These are phyloP conservation scores for Xylaria multiplex DNA, from an alignment of 2,329 filamentous ascomycete species.

Conservation along the genomic window DNA sequence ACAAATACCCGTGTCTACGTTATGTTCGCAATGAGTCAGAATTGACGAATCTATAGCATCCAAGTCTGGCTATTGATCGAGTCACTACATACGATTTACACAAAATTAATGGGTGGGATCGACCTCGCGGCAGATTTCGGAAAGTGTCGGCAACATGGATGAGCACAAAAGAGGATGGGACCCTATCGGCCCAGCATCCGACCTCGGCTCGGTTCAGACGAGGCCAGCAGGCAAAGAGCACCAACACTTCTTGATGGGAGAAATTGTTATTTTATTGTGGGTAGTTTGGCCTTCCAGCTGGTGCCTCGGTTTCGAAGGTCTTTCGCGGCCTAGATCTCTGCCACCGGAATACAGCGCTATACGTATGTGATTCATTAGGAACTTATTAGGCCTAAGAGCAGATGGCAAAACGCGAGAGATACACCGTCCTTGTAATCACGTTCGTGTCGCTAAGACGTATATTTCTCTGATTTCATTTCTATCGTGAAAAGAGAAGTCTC, in stretches of 20 bases:
- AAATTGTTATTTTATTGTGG: not conserved
- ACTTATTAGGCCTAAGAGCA: too few relatives aligned
- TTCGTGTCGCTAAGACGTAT: too few relatives aligned
- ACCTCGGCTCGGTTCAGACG: conserved; percentile 33
- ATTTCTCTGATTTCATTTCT: too few relatives aligned
- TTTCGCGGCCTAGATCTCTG: not conserved
- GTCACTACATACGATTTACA: not conserved
- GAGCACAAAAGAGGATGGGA: not conserved
- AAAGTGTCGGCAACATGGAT: conserved; percentile 29
- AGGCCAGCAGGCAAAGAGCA: not conserved
- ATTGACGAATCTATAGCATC: not conserved
- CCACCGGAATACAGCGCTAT: too few relatives aligned
- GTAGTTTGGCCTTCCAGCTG: not conserved
- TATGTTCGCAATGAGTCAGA: not conserved
- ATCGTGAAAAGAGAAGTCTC: too few relatives aligned
- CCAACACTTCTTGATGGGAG: not conserved
- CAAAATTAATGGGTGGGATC: conserved; percentile 2
- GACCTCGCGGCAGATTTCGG: conserved; percentile 28
- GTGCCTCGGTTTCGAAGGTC: not conserved
- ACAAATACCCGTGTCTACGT: conserved; percentile 6
- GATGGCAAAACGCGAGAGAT: too few relatives aligned
- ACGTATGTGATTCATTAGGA: too few relatives aligned
- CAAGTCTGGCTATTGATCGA: not conserved
- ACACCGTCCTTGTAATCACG: too few relatives aligned
- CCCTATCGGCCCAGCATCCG: conserved; percentile 21